Evolutionary conservation across 176 grass and related monocot species (phyloP), one percentile per base, ranked within the genome.

Genomic region (Canna indica): DNA sequence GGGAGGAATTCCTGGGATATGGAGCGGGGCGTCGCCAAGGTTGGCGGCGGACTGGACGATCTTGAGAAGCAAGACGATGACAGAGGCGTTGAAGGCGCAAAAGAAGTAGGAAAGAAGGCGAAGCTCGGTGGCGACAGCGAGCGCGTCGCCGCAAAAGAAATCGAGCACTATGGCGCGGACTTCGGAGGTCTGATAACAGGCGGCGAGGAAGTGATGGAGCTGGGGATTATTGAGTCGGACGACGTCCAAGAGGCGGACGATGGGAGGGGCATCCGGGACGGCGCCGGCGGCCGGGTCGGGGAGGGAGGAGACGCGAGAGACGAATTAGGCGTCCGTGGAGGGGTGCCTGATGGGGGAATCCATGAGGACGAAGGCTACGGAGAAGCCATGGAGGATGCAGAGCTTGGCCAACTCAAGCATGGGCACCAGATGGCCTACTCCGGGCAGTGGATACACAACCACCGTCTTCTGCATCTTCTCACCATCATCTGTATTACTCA

Each of bases 321-420:
- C 59, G 7, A 26, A n/a, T n/a, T n/a, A 20, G n/a, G 77, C 0
- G 5, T 11, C 47, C 44, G 32, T 3, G 17, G 33, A 36, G 24
- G 64, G 36, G 17, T 36, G 36, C 36, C 38, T 6, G 0, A 18
- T 32, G 16, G 73, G 39, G 7, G 60, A 1, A 25, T 85, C 67
- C 59, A 88, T 78, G 35, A 88, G 47, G 32, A 68, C 73, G 13
- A 91, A 72, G 77, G 38, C 65, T 29, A 81, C 85, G 26, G 63
- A 25, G 62, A 79, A 33, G 56, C 71, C 81, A 59, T 60, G 78
- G 64, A 27, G 67, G 61, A 73, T 26, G 42, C 81, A 79, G 28
- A 78, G 30, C 65, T 81, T 81, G 69, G 81, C 77, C 26, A 84
- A 70, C 64, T 78, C 67, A 2, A 88, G 9, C 81, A 85, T 82